Evolutionary conservation across 805 yeast genomes (phyloP), one percentile per base, ranked within the genome.

Genomic region (Candida sithepensis): DNA sequence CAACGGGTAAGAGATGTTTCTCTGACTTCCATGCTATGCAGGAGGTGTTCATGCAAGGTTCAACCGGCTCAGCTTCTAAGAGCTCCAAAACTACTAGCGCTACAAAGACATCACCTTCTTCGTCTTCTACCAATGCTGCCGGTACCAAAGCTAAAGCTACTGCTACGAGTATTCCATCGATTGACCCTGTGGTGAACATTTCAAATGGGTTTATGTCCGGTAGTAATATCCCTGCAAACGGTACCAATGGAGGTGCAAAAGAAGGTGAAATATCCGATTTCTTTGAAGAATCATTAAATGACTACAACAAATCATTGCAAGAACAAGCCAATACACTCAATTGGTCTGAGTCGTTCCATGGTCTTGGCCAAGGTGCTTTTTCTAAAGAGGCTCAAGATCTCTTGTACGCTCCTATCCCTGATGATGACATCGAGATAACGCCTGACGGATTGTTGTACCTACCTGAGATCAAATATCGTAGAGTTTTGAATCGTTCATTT

Each of bases 391-490:
- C 82, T 0, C 82, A 80, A 46, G 77, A 78, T 22, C 72, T 79
- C n/a, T 69, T 94, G 16, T 63, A 81, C 45, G 78, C 83, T 6
- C 78, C 84, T 0, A 61, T 94, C n/a, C 76, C 74, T 0, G 74
- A 79, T 5, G 75, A 75, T 23, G 97, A 92, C 56, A 82, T 94
- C 44, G 99, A 94, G 64, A 85, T 94, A 54, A 94, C 92, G 51
- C 98, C 98, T 0, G 99, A 94, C 65, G 98, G 98, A 14, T 71
- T 94, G 43, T 66, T 94, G 7, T 94, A 88, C 59, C 71, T 94
- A 41, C 99, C 99, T 0, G 99, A 94, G 65, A 94, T 94, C 68
- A 92, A 92, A 64, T 94, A 94, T 64, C 79, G 99, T 54, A 77
- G 99, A 40, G 84, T 91, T 20, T 68, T 94, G 55, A 92, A 92